Base-by-base conservation (phyloP, 495 filamentous ascomycete species). In the Podospora anserina region DNA sequence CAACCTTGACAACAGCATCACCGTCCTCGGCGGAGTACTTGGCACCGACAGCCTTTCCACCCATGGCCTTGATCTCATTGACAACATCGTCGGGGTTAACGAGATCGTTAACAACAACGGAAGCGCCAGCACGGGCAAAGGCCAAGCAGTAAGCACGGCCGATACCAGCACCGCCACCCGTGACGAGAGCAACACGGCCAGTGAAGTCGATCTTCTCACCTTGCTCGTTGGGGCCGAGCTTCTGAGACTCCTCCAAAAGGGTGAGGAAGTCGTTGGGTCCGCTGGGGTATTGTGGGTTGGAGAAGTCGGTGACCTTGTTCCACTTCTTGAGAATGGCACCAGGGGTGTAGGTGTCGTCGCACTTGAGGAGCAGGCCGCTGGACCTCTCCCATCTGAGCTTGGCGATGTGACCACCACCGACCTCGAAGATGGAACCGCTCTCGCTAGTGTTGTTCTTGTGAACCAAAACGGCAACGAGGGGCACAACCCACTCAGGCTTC, bases 311-410 rank as follows among this genome's bases (percentile, higher is more conserved):
- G 69, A 98, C 89, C 73, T 91, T 84, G 73, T 90, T 84, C 95
- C 95, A 99, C 81, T 92, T 92, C 79, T 89, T 88, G 65, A 95
- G 84, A 70, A 99, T 85, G 58, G 96, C 92, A 72, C 90, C 89
- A 39, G 95, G 92, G 55, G 95, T 98, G 78, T 96, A 88, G 68
- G 86, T 89, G 70, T 90, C 87, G 78, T 98, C 95, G 53, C 92
- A 88, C 85, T 96, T 96, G 68, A 97, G 87, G 55, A 98, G 85
- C 72, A 90, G 90, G 79, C 95, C 95, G 82, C 90, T 92, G 60
- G 96, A 88, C 27, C 95, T 90, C 84, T 99, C 93, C 95, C 95
- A 99, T 69, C 95, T 86, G 39, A 97, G 78, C 86, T 98, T 99
- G 66, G 95, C 92, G 49, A 96, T 82, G 80, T 96, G 91, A 59